Conservation (phyloP, 2,329 filamentous ascomycete genomes). For the Achaetomium macrosporum region DNA sequence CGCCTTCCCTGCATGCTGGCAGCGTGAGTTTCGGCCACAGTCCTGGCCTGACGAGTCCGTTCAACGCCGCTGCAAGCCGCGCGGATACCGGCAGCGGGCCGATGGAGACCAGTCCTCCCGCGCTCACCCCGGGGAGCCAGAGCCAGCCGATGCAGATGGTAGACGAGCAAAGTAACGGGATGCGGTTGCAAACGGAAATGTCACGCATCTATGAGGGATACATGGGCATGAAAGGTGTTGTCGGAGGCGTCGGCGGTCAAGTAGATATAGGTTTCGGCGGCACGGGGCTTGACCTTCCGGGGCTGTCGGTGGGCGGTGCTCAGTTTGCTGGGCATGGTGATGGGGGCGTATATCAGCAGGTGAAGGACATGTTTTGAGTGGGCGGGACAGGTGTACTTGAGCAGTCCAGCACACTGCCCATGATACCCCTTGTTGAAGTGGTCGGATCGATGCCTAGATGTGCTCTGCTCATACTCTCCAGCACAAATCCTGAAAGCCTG, state of each 20-base stretch:
- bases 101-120: not conserved
- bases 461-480: no score
- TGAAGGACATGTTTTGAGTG: conserved; percentile 29
- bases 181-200: conserved; percentile 49
- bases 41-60: not conserved
- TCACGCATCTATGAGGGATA: conserved; percentile 42
- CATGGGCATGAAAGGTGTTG: conserved; percentile 20
- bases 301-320: conserved; percentile 3
- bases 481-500: no score
- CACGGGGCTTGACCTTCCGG: not conserved
- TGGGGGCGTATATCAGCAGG: conserved; percentile 27
- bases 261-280: not conserved
- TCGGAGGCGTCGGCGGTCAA: not conserved
- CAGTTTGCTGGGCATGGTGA: not conserved
- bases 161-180: conserved; percentile 37
- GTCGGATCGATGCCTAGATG: not conserved
- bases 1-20: not conserved
- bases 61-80: not conserved
- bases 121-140: conserved; percentile 21
- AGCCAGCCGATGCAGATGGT: conserved; percentile 20
- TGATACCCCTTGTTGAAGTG: not conserved
- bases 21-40: not conserved
- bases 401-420: no score
- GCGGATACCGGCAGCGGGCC: conserved; percentile 2
- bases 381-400: no score